phyloP scores from a whole-genome alignment of 2,329 filamentous ascomycete genomes.

The Neofusicoccum parvum region DNA sequence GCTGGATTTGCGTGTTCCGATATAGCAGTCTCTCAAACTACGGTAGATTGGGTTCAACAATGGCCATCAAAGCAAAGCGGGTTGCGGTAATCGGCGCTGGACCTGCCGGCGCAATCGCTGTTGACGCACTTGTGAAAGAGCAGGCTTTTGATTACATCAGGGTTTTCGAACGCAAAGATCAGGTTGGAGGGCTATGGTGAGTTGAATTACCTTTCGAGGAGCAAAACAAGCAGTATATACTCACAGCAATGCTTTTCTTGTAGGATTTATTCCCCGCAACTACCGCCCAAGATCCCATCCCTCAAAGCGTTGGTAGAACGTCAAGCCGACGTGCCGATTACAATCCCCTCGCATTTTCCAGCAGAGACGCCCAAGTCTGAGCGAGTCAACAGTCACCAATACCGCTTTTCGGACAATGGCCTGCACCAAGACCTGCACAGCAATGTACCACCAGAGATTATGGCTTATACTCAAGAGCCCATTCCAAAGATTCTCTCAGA shows the following conservation, averaged over 20 bases:
- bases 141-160: conserved; percentile 60
- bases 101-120: conserved; percentile 61
- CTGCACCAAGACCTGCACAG: conserved; percentile 63
- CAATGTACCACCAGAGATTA: conserved; percentile 61
- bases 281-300: conserved; percentile 26
- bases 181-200: conserved; percentile 65
- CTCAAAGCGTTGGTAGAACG: conserved; percentile 24
- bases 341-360: conserved; percentile 28
- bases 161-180: conserved; percentile 64
- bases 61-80: neutral
- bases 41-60: neutral
- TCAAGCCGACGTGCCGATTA: conserved; percentile 27
- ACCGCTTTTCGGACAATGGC: conserved; percentile 40
- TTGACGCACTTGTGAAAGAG: conserved; percentile 63
- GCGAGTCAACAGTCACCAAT: conserved; percentile 21
- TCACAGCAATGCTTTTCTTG: no score
- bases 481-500: conserved; percentile 51
- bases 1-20: no score
- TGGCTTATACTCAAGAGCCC: conserved; percentile 63
- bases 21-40: no score
- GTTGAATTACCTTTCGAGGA: conserved; percentile 18
- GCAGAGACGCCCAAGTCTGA: conserved; percentile 24
- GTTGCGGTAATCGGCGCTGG: conserved; percentile 64
- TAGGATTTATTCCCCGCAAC: neutral
- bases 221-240: no score